Conservation (phyloP, 495 filamentous ascomycete genomes). For the Polyplosphaeria fusca region DNA sequence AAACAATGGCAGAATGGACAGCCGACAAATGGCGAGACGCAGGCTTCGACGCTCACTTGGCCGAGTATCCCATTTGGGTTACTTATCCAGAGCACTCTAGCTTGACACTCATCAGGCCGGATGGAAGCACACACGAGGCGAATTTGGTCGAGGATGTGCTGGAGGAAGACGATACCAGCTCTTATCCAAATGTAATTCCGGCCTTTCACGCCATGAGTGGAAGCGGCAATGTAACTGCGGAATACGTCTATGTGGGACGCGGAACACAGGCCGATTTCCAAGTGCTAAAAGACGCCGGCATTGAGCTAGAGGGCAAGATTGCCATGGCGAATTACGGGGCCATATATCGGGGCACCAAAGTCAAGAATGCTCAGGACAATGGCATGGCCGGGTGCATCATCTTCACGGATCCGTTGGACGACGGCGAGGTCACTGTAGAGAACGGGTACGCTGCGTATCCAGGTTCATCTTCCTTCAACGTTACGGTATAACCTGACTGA, state of each 20-base stretch:
- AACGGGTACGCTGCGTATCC: slow-evolving; percentile 40
- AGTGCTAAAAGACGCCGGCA: slow-evolving; percentile 31
- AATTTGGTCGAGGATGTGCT: slow-evolving; percentile 36
- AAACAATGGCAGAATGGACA: slow-evolving; percentile 29
- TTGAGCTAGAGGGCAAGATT: slow-evolving; percentile 39
- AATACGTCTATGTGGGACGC: slow-evolving; percentile 38
- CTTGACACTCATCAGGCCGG: slow-evolving; percentile 13
- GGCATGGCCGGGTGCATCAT: slow-evolving; percentile 39
- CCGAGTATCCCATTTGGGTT: slow-evolving; percentile 29
- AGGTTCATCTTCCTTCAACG: background rate
- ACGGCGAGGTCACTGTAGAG: slow-evolving; percentile 36
- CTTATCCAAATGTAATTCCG: slow-evolving; percentile 33
- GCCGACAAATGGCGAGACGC: slow-evolving; percentile 26
- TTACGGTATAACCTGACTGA: background rate
- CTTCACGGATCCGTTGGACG: slow-evolving; percentile 37
- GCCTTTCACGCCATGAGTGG: slow-evolving; percentile 37
- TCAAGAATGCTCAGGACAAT: slow-evolving; percentile 36
- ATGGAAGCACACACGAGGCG: slow-evolving; percentile 20
- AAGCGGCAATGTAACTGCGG: slow-evolving; percentile 34
- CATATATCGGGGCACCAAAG: slow-evolving; percentile 37
- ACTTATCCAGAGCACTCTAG: slow-evolving; percentile 25
- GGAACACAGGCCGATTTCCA: slow-evolving; percentile 37
- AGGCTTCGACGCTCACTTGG: slow-evolving; percentile 23
- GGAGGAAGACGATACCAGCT: slow-evolving; percentile 34
- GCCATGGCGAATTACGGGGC: slow-evolving; percentile 39